Evolutionary conservation across 1,284 basidiomycete genomes (phyloP), one percentile per base, ranked within the genome.

Genomic region (Neolentinus lepideus): DNA sequence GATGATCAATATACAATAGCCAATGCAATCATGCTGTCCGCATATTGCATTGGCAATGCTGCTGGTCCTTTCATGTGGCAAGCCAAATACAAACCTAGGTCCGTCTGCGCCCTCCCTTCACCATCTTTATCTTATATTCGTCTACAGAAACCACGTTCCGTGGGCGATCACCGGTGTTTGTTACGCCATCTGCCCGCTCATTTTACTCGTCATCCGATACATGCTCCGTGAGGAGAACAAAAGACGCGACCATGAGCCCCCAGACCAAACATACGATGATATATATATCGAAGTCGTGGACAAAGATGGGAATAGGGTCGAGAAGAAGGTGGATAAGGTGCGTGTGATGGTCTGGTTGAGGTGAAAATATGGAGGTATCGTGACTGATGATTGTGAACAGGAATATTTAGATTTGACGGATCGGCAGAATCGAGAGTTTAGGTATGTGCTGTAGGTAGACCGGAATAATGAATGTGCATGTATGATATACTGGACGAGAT

Each of bases 1-100:
- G 12, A n/a, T 26, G 3, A 3, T 26, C 8, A 26, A 6, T 46
- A 4, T 8, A 12, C 27, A 25, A n/a, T 26, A 50, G 47, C 78
- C 2, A 88, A 90, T 65, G 81, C 85, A 0, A 81, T 89, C 62
- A 78, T 86, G 72, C 76, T 88, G n/a, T 78, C 77, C 54, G 81
- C 82, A 0, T 87, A 88, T 62, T 87, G 84, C 61, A 68, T 88
- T 43, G 86, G 86, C 12, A 88, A 88, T 58, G 69, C 84, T 12
- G 78, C 79, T 8, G 83, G 83, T 2, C 86, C 88, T 0, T 83
- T 87, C 61, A 88, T 88, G 83, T 90, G 86, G 85, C 75, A 84
- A 62, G 71, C 73, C 0, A 69, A 80, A 63, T 88, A 87, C 65
- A 74, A 76, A 51, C 84, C 86, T 31, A 75, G 84, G 81, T 83